Evolutionary conservation across 148 eudicot genomes (phyloP).

Genomic region (Cornus controversa): DNA sequence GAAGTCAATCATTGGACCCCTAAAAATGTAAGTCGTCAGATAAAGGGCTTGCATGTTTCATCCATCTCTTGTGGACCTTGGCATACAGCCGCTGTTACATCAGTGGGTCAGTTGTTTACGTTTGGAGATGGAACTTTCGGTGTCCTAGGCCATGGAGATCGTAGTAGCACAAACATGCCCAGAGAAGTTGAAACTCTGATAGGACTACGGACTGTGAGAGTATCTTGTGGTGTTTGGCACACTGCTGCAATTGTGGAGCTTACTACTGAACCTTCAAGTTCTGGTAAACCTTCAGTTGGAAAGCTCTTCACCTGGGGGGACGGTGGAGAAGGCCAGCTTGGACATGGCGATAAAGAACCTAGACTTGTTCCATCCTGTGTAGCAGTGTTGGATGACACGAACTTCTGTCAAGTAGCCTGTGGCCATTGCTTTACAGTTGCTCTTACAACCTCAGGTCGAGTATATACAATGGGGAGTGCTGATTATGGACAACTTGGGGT

Average conservation of each 20-base stretch:
- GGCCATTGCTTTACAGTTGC: constrained; percentile 75
- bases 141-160: constrained; percentile 77
- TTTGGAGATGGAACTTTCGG: constrained; percentile 86
- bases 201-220: constrained; percentile 54
- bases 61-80: constrained; percentile 78
- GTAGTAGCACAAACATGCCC: constrained; percentile 40
- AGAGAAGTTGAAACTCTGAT: constrained; percentile 60
- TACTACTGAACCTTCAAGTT: constrained; percentile 39
- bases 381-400: constrained; percentile 38
- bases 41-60: constrained; percentile 59
- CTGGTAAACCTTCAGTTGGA: constrained; percentile 42
- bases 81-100: constrained; percentile 66
- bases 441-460: constrained; percentile 67
- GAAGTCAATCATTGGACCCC: constrained; percentile 61
- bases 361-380: constrained; percentile 61
- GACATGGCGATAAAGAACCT: constrained; percentile 68
- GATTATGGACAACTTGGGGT: constrained; percentile 61
- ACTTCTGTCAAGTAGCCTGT: constrained; percentile 71
- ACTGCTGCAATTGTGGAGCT: constrained; percentile 72
- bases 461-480: constrained; percentile 76
- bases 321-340: constrained; percentile 75
- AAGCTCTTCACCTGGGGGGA: constrained; percentile 83
- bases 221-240: constrained; percentile 79
- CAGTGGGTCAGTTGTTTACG: constrained; percentile 63
- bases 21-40: constrained; percentile 47